Evolutionary conservation across 2,329 filamentous ascomycete species (phyloP).

Genomic region (Ophiostoma montium): DNA sequence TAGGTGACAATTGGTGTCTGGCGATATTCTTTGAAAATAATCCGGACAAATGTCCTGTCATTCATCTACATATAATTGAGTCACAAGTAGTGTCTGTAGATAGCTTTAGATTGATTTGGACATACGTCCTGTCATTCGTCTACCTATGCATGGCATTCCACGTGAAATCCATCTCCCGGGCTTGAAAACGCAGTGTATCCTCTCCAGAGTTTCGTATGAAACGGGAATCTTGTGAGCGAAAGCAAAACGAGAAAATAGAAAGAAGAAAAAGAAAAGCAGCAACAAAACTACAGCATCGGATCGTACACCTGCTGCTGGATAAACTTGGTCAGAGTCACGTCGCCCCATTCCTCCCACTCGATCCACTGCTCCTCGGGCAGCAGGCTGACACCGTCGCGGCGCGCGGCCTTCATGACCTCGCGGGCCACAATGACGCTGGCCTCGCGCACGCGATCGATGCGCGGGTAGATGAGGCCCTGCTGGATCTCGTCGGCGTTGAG

Average conservation of each 20-base stretch:
- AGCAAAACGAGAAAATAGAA: neutral
- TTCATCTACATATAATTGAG: too few relatives aligned
- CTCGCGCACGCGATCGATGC: slow-evolving; percentile 80
- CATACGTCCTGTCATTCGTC: too few relatives aligned
- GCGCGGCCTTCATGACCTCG: slow-evolving; percentile 85
- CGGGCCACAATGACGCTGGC: slow-evolving; percentile 76
- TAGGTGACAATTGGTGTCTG: too few relatives aligned
- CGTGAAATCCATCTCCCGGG: slow-evolving; percentile 12
- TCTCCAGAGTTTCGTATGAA: neutral
- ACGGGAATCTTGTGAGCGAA: neutral
- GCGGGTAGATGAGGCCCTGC: slow-evolving; percentile 77
- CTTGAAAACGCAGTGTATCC: neutral
- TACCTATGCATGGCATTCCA: too few relatives aligned
- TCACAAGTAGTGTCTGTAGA: too few relatives aligned
- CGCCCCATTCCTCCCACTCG: slow-evolving; percentile 59
- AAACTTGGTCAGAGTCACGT: slow-evolving; percentile 44
- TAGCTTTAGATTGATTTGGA: too few relatives aligned
- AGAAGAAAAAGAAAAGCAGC: neutral
- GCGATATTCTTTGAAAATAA: too few relatives aligned
- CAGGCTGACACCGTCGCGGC: slow-evolving; percentile 61
- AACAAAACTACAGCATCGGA: slow-evolving; percentile 22
- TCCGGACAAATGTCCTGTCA: too few relatives aligned
- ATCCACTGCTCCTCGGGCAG: slow-evolving; percentile 55
- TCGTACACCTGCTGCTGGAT: slow-evolving; percentile 49
- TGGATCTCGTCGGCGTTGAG: slow-evolving; percentile 71